Conservation (phyloP, 1,139 yeast genomes). For the Geotrichum siamense region DNA sequence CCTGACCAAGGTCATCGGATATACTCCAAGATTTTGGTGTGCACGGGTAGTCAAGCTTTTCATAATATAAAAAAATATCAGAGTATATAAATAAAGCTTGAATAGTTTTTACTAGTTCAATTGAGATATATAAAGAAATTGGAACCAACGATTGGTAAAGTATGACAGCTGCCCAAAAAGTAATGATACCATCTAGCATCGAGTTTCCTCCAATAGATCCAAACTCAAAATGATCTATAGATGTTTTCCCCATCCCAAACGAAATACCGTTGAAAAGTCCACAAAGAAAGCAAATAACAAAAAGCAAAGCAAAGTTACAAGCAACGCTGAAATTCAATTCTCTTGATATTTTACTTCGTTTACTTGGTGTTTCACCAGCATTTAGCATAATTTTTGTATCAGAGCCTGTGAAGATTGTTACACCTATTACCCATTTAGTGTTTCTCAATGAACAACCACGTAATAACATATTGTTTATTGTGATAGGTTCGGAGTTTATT, state of each 20-base stretch:
- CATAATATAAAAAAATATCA: conserved; percentile 79
- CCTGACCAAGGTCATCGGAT: conserved; percentile 96
- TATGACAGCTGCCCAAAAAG: conserved; percentile 83
- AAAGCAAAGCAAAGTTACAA: conserved; percentile 66
- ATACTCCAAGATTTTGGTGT: conserved; percentile 96
- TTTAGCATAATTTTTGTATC: conserved; percentile 92
- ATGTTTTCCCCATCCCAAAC: conserved; percentile 46
- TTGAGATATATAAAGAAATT: conserved; percentile 82
- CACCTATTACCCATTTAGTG: conserved; percentile 49
- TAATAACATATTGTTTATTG: conserved; percentile 68
- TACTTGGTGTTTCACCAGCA: conserved; percentile 89
- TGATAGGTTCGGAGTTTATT: conserved; percentile 54
- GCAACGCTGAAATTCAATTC: conserved; percentile 79
- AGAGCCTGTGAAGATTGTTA: conserved; percentile 82
- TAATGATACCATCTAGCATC: conserved; percentile 71
- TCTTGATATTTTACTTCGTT: conserved; percentile 71
- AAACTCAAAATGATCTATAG: conserved; percentile 65
- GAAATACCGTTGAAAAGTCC: conserved; percentile 78
- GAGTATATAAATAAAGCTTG: conserved; percentile 89
- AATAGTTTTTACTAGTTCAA: conserved; percentile 85
- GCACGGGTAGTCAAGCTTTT: conserved; percentile 81
- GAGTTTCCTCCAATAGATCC: conserved; percentile 57
- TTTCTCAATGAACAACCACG: conserved; percentile 72
- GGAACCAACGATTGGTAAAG: conserved; percentile 88
- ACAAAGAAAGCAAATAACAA: conserved; percentile 71